Percentiles rank a stretch among this genome's conserved stretches.
Conservation (phyloP, 2,329 filamentous ascomycete genomes). For the Hypoxylon sp. region DNA sequence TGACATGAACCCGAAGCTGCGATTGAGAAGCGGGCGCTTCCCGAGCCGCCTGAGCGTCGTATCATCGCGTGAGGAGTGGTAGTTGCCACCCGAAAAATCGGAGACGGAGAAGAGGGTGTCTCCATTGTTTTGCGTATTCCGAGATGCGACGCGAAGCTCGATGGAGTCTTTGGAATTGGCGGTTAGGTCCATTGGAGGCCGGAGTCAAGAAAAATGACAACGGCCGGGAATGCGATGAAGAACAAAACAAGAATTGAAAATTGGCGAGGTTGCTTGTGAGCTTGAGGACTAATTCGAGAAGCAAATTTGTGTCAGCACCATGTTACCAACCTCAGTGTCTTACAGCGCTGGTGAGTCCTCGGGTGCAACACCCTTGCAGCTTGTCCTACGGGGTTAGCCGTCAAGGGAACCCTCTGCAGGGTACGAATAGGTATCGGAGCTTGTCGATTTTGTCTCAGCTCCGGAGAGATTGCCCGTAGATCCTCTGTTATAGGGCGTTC, state of each 20-base stretch:
- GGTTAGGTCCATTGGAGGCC: constrained; percentile 17
- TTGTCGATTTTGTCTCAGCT: constrained; percentile 13
- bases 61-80: constrained; percentile 18
- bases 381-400: constrained; percentile 14
- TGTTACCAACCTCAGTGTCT: constrained; percentile 10
- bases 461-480: constrained; percentile 1
- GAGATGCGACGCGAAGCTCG: constrained; percentile 27
- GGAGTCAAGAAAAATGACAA: not conserved
- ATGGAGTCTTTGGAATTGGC: constrained; percentile 24
- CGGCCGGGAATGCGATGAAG: not conserved
- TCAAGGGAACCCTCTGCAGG: constrained; percentile 12
- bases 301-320: constrained; percentile 21
- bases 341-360: constrained; percentile 1
- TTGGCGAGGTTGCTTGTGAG: not conserved
- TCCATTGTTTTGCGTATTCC: not conserved
- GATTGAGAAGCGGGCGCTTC: constrained; percentile 40
- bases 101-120: constrained; percentile 12
- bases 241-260: not conserved
- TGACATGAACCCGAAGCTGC: constrained; percentile 47
- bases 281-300: constrained; percentile 18
- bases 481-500: not conserved
- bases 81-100: constrained; percentile 19
- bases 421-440: not conserved
- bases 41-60: constrained; percentile 34
- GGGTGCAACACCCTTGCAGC: constrained; percentile 11